Percentiles rank a stretch among this genome's conserved stretches.
phyloP scores from a whole-genome alignment of 495 filamentous ascomycete species.

The Peziza echinospora region DNA sequence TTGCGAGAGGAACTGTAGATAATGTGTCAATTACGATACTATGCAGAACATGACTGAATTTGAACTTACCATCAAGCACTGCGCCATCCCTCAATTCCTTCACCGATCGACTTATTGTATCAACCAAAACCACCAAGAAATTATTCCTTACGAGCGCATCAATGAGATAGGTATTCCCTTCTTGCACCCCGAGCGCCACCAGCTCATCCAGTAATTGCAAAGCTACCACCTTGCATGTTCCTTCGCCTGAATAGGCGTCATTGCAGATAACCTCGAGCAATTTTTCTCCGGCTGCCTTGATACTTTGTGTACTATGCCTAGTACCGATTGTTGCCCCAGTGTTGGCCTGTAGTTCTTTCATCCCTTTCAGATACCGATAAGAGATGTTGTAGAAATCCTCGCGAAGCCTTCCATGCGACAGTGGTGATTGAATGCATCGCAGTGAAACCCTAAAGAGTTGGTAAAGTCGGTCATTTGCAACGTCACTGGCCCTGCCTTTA shows the following conservation, averaged over 20 bases:
- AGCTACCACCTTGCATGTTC: conserved; percentile 59
- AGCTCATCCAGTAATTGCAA: conserved; percentile 51
- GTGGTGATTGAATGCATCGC: conserved; percentile 47
- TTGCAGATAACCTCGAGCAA: conserved; percentile 76
- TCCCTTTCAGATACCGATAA: conserved; percentile 58
- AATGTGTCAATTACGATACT: too few species aligned
- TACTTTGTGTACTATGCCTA: conserved; percentile 45
- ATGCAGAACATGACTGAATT: not conserved
- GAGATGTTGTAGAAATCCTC: conserved; percentile 74
- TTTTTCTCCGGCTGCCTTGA: conserved; percentile 54
- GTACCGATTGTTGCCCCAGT: conserved; percentile 23
- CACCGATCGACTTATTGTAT: conserved; percentile 52
- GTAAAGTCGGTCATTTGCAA: conserved; percentile 71
- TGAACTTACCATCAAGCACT: conserved; percentile 17
- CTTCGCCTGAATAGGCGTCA: conserved; percentile 72
- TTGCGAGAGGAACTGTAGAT: conserved; percentile 4
- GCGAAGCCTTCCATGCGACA: conserved; percentile 45
- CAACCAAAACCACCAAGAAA: conserved; percentile 72
- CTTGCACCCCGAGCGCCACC: conserved; percentile 40
- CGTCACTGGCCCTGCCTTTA: conserved; percentile 35
- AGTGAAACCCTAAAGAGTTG: conserved; percentile 74
- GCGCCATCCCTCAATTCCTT: conserved; percentile 34
- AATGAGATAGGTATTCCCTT: conserved; percentile 45
- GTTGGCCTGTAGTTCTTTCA: conserved; percentile 31
- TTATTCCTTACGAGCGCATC: conserved; percentile 65